Evolutionary conservation across 345 rosid genomes (phyloP).

Genomic region (Xanthoceras sorbifolium): DNA sequence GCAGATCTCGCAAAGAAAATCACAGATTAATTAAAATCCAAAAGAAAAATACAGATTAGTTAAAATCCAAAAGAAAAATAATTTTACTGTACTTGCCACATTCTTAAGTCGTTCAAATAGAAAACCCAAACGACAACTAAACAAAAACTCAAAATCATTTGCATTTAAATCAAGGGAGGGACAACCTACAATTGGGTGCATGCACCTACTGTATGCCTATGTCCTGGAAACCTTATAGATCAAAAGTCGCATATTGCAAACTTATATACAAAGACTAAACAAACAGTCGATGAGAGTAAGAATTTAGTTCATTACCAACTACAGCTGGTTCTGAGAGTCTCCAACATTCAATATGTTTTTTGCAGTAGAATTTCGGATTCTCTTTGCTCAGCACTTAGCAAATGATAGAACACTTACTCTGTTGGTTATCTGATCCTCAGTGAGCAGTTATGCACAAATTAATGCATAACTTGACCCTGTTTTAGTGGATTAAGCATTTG

Average conservation of each 20-base stretch:
- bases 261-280: not conserved
- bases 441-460: not conserved
- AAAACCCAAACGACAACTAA: no score
- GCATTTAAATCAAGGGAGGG: not conserved
- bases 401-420: not conserved
- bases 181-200: not conserved
- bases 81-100: no score
- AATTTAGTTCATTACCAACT: not conserved
- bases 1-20: not conserved
- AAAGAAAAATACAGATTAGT: not conserved
- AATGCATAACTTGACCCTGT: not conserved
- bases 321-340: not conserved
- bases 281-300: not conserved
- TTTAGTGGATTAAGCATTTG: no score
- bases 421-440: not conserved
- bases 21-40: no score
- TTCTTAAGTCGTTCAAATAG: no score
- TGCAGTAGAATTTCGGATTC: not conserved
- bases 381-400: not conserved
- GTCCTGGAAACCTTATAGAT: not conserved
- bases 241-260: not conserved
- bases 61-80: no score
- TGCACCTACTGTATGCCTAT: not conserved
- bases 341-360: not conserved
- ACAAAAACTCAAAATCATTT: not conserved